Base-by-base conservation (phyloP, 2,329 filamentous ascomycete genomes). In the Microdochium paspali region DNA sequence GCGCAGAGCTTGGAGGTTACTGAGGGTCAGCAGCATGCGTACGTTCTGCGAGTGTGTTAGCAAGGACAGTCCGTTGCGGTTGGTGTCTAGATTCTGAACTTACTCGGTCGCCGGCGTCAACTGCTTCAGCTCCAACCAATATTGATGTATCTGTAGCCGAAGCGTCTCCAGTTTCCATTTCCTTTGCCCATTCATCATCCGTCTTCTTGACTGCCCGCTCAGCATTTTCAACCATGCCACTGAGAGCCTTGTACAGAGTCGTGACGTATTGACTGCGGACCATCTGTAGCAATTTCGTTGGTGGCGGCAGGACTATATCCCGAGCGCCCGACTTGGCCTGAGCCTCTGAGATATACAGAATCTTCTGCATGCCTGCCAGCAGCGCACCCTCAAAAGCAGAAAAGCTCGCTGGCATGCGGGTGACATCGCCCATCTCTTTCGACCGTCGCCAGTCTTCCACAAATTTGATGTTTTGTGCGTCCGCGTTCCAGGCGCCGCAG, bases 201-300 rank as follows among this genome's bases (percentile, higher is more conserved):
- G 79, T 70, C 55, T 80, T 81, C 55, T 82, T 79, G 13, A 82
- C 65, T 3, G 83, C 77, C 49, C 82, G 81, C 66, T 97, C 90
- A 3, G 93, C 91, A 64, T 95, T 97, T 66, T 97, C 93, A 1
- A 98, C 90, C 82, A 98, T 91, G 21, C 91, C 93, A 57, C 88
- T 94, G 31, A 98, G 70, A 6, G 89, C 89, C 64, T 95, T 95
- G 67, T 97, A 97, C 40, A 98, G 70, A 49, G 90, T 95, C 6
- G 85, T 90, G 15, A 95, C 90, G 60, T 98, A 98, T 60, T 95
- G 89, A 53, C 83, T 85, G 53, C 90, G 80, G 15, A 97, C 89
- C 79, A 90, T 89, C 63, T 95, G 87, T 40, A 97, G 72, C 40
- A 96, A 71, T 64, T 97, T 98, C 7, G 84, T 76, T 30, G 89